These are phyloP conservation scores for Pochonia chlamydosporia DNA, from an alignment of 2,329 filamentous ascomycete genomes.

Conservation along the genomic window DNA sequence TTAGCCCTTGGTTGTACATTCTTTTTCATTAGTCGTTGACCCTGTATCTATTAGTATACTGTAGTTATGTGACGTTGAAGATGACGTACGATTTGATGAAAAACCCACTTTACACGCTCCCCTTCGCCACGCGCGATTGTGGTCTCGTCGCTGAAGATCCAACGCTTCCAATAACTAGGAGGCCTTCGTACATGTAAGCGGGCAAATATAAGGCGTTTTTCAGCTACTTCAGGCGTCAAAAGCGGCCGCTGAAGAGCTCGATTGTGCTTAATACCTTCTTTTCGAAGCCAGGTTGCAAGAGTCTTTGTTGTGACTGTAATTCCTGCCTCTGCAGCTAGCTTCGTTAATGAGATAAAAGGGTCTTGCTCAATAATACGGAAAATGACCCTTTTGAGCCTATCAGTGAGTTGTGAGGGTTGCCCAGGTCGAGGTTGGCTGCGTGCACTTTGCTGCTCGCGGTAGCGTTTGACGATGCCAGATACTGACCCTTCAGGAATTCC, in stretches of 20 bases:
- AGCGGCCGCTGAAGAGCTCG: constrained; percentile 1
- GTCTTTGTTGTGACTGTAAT: too few species aligned
- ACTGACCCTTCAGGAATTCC: too few species aligned
- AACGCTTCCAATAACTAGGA: background rate
- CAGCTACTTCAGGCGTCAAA: background rate
- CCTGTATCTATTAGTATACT: constrained; percentile 1
- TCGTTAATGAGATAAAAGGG: too few species aligned
- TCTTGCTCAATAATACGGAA: too few species aligned
- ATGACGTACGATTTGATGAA: background rate
- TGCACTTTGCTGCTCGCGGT: too few species aligned
- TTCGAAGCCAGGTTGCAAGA: too few species aligned
- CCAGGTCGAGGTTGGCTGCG: too few species aligned
- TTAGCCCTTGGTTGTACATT: constrained; percentile 4
- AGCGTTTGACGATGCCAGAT: too few species aligned
- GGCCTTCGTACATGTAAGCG: background rate
- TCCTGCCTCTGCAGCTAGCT: too few species aligned
- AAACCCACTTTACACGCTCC: background rate
- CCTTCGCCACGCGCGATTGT: constrained; percentile 3
- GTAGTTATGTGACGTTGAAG: background rate
- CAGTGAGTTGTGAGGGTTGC: too few species aligned
- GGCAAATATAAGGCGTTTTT: constrained; percentile 2
- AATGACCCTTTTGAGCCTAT: too few species aligned
- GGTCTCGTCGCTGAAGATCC: constrained; percentile 5
- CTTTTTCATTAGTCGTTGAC: background rate
- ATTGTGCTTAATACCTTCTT: constrained; percentile 5